phyloP scores from a whole-genome alignment of 345 rosid species.

The Lepidium africanum region DNA sequence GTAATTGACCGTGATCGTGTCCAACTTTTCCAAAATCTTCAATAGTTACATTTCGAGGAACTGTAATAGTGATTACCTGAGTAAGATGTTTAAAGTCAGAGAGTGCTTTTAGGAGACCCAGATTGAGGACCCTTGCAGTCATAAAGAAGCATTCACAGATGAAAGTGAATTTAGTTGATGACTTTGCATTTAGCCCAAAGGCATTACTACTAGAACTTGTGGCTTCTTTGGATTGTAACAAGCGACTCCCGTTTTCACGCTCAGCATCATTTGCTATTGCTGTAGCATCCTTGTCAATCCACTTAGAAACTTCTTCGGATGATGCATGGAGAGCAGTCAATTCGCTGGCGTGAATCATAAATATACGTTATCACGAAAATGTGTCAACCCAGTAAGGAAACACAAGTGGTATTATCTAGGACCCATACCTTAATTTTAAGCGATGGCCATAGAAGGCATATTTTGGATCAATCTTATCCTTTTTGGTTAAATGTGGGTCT shows the following conservation, averaged over 20 bases:
- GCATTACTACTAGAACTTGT: conserved; percentile 51
- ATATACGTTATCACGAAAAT: neutral
- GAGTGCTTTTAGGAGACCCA: conserved; percentile 93
- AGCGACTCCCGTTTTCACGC: conserved; percentile 34
- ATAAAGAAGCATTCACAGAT: conserved; percentile 97
- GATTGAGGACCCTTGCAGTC: conserved; percentile 93
- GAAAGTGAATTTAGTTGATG: conserved; percentile 52
- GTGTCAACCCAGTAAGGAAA: neutral
- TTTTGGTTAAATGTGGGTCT: conserved; percentile 66
- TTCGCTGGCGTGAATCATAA: conserved; percentile 36
- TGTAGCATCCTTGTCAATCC: conserved; percentile 51
- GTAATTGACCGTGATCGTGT: neutral
- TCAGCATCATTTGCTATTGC: conserved; percentile 26
- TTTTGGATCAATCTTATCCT: conserved; percentile 82
- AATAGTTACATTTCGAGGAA: neutral
- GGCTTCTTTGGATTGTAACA: conserved; percentile 71
- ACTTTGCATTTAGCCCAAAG: conserved; percentile 29
- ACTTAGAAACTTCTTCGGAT: conserved; percentile 81
- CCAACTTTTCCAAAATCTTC: neutral
- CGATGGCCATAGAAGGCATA: conserved; percentile 67
- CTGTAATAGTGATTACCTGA: conserved; percentile 53
- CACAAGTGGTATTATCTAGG: neutral
- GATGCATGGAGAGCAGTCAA: conserved; percentile 92
- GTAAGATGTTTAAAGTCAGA: conserved; percentile 94
- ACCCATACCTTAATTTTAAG: conserved; percentile 73